Evolutionary conservation across 331 rosid genomes (phyloP), one percentile per base, ranked within the genome.

Genomic region (Spiraea crenata): DNA sequence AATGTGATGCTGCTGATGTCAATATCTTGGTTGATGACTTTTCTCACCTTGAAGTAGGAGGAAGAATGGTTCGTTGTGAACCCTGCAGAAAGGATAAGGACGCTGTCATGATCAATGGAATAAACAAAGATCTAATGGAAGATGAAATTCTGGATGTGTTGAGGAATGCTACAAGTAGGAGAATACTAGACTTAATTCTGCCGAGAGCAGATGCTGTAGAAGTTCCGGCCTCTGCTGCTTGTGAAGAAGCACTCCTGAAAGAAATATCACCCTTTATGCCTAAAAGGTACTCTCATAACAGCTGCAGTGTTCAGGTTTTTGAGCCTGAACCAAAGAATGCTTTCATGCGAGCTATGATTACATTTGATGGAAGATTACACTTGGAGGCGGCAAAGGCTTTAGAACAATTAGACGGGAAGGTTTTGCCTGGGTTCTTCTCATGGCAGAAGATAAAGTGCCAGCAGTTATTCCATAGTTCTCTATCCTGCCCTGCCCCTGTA

Each of bases 381-480:
- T 81, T 89, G 71, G 99, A 95, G 82, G 99, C 98, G 10, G 99
- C 99, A 19, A 86, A 74, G 80, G 97, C 97, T 64, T 82, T 95
- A 81, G 97, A 95, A 81, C 77, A 80, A 67, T 75, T 95, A 71
- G 96, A 95, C 78, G 96, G 97, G 55, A 88, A 85, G 70, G 91
- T 80, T 35, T 80, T 95, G 81, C 83, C 93, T 13, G 88, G 92
- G 46, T 95, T 86, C 84, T 77, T 61, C 45, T 39, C 97, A 15
- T 91, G 99, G 99, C 97, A 95, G 72, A 95, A 95, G 90, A 89
- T 95, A 62, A 83, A 74, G 77, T 91, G 96, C 76, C 92, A 89
- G 82, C 97, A 68, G 82, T 69, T 83, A 69, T 95, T 95, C 69
- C 86, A 85, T 71, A 91, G 85, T 79, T 82, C 96, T 72, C 70